phyloP scores from a whole-genome alignment of 192 early-diverging fungal species.

The Phlyctochytrium planicorne region DNA sequence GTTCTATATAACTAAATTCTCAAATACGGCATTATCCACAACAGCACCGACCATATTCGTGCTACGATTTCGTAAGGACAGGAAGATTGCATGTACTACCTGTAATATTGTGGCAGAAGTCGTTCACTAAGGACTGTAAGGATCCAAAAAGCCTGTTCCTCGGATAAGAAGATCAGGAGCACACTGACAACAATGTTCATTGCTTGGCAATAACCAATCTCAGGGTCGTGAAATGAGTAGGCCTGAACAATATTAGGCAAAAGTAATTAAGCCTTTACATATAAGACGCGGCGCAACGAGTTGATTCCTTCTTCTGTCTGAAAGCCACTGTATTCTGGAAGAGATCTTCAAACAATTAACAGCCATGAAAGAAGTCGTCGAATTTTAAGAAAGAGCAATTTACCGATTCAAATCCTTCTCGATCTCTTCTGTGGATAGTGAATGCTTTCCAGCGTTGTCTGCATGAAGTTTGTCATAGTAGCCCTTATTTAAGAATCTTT shows the following conservation, averaged over 20 bases:
- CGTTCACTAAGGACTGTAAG: constrained; percentile 86
- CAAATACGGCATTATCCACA: constrained; percentile 94
- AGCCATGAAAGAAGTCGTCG: not conserved
- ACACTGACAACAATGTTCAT: constrained; percentile 99
- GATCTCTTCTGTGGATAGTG: constrained; percentile 87
- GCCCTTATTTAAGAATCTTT: constrained; percentile 74
- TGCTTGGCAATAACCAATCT: constrained; percentile 99
- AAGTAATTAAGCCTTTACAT: constrained; percentile 25
- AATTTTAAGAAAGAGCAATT: too few species aligned
- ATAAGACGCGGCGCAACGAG: constrained; percentile 89
- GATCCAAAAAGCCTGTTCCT: constrained; percentile 98
- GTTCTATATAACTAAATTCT: constrained; percentile 58
- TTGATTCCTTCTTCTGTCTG: constrained; percentile 90
- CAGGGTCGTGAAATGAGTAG: constrained; percentile 61
- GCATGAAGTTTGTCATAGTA: constrained; percentile 74
- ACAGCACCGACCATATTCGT: constrained; percentile 98
- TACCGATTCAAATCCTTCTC: constrained; percentile 91
- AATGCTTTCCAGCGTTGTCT: constrained; percentile 69
- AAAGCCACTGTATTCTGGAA: constrained; percentile 93
- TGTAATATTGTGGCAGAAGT: constrained; percentile 93
- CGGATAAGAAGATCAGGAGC: constrained; percentile 88
- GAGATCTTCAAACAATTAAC: constrained; percentile 59
- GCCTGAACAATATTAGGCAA: constrained; percentile 24
- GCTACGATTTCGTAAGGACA: constrained; percentile 43
- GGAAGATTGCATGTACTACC: constrained; percentile 16